Conservation (phyloP, 2,329 filamentous ascomycete genomes). For the Hymenoscyphus infarciens region DNA sequence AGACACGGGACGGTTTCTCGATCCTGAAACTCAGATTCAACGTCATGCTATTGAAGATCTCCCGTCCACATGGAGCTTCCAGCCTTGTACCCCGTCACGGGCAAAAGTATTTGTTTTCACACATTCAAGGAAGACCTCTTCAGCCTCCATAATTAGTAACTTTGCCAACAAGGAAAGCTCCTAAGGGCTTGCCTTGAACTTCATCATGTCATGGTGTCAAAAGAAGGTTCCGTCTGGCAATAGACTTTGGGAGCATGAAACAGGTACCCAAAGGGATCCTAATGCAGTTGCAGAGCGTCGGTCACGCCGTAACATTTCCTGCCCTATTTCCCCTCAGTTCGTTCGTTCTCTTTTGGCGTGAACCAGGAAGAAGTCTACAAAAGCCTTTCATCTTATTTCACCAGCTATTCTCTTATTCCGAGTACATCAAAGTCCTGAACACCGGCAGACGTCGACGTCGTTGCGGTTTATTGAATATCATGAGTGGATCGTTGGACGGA, state of each 20-base stretch:
- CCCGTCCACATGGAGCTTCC: background rate
- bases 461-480: background rate
- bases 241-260: slow-evolving; percentile 1
- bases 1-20: slow-evolving; percentile 5
- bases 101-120: slow-evolving; percentile 19
- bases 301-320: background rate
- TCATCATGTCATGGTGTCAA: slow-evolving; percentile 6
- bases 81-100: slow-evolving; percentile 7
- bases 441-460: background rate
- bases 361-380: background rate
- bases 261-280: background rate
- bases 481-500: background rate
- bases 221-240: background rate
- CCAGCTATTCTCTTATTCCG: background rate
- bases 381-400: background rate
- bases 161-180: background rate
- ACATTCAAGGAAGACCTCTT: background rate
- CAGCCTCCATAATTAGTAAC: slow-evolving; percentile 4
- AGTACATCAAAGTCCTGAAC: background rate
- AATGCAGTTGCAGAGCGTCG: background rate
- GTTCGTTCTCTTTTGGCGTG: background rate
- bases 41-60: slow-evolving; percentile 17
- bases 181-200: background rate
- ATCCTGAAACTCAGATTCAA: slow-evolving; percentile 20
- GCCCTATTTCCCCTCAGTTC: background rate